These are phyloP conservation scores for Huntiella omanensis DNA, from an alignment of 2,329 filamentous ascomycete genomes.

Conservation along the genomic window DNA sequence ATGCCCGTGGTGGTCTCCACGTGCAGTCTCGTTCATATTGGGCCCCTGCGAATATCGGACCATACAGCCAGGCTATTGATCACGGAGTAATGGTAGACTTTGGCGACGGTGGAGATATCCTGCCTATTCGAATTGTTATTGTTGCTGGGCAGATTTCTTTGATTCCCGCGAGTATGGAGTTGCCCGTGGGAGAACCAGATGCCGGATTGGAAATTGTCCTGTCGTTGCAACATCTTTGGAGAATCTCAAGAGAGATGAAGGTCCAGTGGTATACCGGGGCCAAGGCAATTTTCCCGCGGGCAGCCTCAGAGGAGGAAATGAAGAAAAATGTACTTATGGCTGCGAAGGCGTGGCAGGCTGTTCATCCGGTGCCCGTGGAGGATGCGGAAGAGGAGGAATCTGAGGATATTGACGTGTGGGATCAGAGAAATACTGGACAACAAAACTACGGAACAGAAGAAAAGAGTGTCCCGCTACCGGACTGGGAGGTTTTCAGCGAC, in stretches of 20 bases:
- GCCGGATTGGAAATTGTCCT: conserved; percentile 42
- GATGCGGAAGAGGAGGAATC: conserved; percentile 32
- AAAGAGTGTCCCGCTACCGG: conserved; percentile 24
- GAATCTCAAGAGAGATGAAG: conserved; percentile 54
- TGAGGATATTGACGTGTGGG: conserved; percentile 47
- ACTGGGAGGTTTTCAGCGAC: conserved; percentile 27
- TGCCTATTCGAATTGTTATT: conserved; percentile 42
- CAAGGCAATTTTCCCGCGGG: conserved; percentile 50
- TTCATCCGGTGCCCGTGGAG: conserved; percentile 19
- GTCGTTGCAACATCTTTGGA: conserved; percentile 75
- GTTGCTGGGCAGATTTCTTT: conserved; percentile 88
- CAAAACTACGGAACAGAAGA: conserved; percentile 22
- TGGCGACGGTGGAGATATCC: conserved; percentile 29
- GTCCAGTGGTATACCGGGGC: conserved; percentile 59
- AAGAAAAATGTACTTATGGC: conserved; percentile 23
- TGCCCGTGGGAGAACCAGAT: conserved; percentile 23
- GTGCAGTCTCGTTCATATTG: conserved; percentile 91
- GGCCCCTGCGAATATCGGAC: conserved; percentile 94
- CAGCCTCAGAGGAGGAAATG: conserved; percentile 16
- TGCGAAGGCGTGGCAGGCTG: conserved; percentile 27
- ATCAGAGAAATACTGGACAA: conserved; percentile 33
- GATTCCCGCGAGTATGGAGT: conserved; percentile 56
- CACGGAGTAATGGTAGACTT: conserved; percentile 19
- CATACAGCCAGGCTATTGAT: conserved; percentile 77
- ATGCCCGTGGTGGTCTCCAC: conserved; percentile 48